Conservation (phyloP, 2,329 filamentous ascomycete species). For the Hypoxylon sp. region DNA sequence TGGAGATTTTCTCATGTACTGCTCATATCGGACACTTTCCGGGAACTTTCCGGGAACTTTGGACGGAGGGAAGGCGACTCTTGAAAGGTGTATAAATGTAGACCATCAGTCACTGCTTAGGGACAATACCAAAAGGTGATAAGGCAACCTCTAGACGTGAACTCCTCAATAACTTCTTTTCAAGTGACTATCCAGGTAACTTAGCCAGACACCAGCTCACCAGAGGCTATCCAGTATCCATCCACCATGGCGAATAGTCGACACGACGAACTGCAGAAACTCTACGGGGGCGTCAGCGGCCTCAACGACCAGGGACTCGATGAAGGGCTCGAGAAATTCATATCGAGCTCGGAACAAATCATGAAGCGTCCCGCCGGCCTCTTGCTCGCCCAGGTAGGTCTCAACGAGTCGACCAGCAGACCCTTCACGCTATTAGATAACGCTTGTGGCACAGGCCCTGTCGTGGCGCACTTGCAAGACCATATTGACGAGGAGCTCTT, state of each 20-base stretch:
- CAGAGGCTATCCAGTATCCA: too few relatives aligned
- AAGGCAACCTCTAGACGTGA: too few relatives aligned
- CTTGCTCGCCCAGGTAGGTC: conserved; percentile 46
- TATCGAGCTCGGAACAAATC: conserved; percentile 34
- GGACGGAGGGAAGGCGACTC: background rate
- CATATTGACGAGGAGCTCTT: conserved; percentile 50
- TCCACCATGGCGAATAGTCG: conserved; percentile 28
- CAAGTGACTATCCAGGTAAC: too few relatives aligned
- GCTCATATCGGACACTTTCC: conserved; percentile 29
- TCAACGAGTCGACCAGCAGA: conserved; percentile 34
- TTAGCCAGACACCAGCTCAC: too few relatives aligned
- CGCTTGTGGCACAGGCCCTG: conserved; percentile 61
- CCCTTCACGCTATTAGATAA: conserved; percentile 58
- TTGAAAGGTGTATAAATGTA: conserved; percentile 3
- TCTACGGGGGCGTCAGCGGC: conserved; percentile 24
- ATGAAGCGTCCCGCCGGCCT: conserved; percentile 34
- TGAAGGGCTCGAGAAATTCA: conserved; percentile 30
- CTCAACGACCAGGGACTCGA: conserved; percentile 31
- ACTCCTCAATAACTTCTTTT: too few relatives aligned
- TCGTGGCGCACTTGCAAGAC: conserved; percentile 55
- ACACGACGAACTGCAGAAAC: conserved; percentile 35
- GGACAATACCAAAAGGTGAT: background rate
- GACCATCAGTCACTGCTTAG: background rate
- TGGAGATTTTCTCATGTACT: conserved; percentile 6
- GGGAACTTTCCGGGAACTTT: conserved; percentile 21